phyloP scores from a whole-genome alignment of 108 stramenopile species.

The Skeletonema costatum region DNA sequence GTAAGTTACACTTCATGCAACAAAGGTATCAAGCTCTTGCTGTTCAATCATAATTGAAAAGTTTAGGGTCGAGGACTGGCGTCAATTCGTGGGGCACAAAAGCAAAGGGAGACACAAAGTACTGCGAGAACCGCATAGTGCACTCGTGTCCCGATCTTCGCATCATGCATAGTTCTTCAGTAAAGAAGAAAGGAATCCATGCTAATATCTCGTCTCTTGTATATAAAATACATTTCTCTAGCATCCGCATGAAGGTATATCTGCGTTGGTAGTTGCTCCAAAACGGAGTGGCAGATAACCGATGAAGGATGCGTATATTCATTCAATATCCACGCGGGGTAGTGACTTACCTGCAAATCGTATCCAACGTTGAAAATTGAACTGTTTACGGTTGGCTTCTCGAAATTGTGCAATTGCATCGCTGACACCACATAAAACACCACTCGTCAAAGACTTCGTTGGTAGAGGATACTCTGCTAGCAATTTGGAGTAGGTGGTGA shows the following conservation, averaged over 20 bases:
- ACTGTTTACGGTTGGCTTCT: conserved; percentile 5
- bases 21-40: neutral
- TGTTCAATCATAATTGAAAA: neutral
- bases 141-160: neutral
- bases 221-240: conserved; percentile 19
- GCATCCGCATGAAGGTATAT: conserved; percentile 31
- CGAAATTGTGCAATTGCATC: conserved; percentile 55
- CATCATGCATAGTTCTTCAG: neutral
- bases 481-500: conserved; percentile 9
- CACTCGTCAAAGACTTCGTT: conserved; percentile 47
- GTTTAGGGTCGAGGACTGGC: conserved; percentile 33
- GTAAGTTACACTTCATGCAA: too few species aligned
- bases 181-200: conserved; percentile 4
- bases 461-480: conserved; percentile 42
- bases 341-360: conserved; percentile 16
- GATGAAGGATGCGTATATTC: conserved; percentile 15
- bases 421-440: conserved; percentile 32
- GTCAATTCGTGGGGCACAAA: conserved; percentile 18
- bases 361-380: conserved; percentile 11
- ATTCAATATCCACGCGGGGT: neutral
- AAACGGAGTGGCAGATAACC: conserved; percentile 18
- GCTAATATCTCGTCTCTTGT: conserved; percentile 34
- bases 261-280: conserved; percentile 12
- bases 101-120: neutral
- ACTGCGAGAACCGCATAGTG: neutral